Conservation (phyloP, 2,329 filamentous ascomycete species). For the Trichoderma citrinoviride region DNA sequence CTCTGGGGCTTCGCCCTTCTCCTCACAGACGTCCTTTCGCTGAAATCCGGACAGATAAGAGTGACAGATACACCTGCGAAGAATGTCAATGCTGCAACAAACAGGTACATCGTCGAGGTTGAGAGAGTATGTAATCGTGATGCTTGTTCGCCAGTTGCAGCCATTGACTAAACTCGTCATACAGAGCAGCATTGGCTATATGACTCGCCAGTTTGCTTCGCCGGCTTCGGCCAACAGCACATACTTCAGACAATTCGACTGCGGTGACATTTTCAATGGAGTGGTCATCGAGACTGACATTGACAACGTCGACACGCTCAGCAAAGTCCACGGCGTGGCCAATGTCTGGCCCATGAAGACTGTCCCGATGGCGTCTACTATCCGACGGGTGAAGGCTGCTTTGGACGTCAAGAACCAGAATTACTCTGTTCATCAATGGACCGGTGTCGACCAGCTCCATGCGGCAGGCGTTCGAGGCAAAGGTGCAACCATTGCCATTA, state of each 20-base stretch:
- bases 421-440: conserved; percentile 40
- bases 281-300: conserved; percentile 34
- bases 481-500: conserved; percentile 39
- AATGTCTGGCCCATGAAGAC: conserved; percentile 39
- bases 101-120: conserved; percentile 30
- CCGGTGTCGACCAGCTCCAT: conserved; percentile 41
- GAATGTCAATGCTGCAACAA: conserved; percentile 22
- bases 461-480: conserved; percentile 38
- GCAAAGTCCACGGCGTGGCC: conserved; percentile 34
- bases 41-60: neutral
- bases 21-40: neutral
- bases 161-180: neutral
- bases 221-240: conserved; percentile 8
- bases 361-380: conserved; percentile 23
- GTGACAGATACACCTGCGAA: neutral
- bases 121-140: conserved; percentile 18
- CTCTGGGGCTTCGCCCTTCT: conserved; percentile 6
- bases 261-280: conserved; percentile 38
- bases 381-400: conserved; percentile 12
- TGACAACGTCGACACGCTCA: conserved; percentile 36
- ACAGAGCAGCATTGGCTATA: conserved; percentile 10
- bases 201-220: conserved; percentile 28
- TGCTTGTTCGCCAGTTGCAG: neutral
- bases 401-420: conserved; percentile 25
- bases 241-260: conserved; percentile 34